Evolutionary conservation across 345 rosid species (phyloP).

Genomic region (Lumnitzera racemosa): DNA sequence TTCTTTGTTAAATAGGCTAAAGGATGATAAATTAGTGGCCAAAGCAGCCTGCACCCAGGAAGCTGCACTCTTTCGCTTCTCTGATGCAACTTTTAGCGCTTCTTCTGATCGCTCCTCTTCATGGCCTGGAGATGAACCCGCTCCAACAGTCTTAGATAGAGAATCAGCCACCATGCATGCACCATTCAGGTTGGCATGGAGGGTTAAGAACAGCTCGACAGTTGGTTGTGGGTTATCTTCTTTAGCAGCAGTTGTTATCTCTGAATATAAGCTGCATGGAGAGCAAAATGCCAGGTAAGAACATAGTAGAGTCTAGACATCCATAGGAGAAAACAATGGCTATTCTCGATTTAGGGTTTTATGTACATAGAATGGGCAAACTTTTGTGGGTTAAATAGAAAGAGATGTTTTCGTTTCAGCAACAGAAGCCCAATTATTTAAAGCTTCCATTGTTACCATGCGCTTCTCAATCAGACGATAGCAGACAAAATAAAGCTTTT

Average conservation of each 20-base stretch:
- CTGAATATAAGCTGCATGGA: conserved; percentile 59
- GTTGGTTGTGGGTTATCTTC: conserved; percentile 87
- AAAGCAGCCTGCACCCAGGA: conserved; percentile 92
- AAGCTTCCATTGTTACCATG: too few species aligned
- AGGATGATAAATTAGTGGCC: conserved; percentile 65
- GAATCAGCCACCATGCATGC: conserved; percentile 49
- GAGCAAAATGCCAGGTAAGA: not conserved
- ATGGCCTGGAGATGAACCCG: conserved; percentile 38
- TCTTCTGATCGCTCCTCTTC: conserved; percentile 62
- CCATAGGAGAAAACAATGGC: not conserved
- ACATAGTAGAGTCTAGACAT: conserved; percentile 2
- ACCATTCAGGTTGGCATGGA: conserved; percentile 53
- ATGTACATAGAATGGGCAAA: too few species aligned
- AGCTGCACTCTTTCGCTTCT: conserved; percentile 60
- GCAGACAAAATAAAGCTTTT: too few species aligned
- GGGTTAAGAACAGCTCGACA: conserved; percentile 80
- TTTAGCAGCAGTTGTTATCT: conserved; percentile 60
- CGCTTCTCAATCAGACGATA: too few species aligned
- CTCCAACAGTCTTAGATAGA: conserved; percentile 36
- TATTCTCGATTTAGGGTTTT: too few species aligned
- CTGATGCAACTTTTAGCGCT: conserved; percentile 47
- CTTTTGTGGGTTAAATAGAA: too few species aligned
- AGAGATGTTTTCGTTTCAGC: too few species aligned
- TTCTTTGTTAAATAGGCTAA: conserved; percentile 61
- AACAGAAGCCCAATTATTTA: too few species aligned